Evolutionary conservation across 345 rosid genomes (phyloP), one percentile per base, ranked within the genome.

Genomic region (Gossypium sturtianum): DNA sequence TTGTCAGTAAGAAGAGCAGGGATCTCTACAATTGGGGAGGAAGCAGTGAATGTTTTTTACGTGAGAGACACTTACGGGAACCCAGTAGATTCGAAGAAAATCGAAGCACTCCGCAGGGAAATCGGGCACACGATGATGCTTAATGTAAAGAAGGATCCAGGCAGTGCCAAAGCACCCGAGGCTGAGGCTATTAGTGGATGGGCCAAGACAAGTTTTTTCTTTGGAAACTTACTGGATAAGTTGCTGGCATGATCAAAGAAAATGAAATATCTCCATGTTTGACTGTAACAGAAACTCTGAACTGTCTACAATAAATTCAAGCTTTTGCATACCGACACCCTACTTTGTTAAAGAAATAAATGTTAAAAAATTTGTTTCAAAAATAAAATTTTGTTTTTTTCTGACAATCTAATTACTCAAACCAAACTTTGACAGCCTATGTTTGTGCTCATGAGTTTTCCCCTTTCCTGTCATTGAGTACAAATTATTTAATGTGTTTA

Each of bases 181-280:
- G 76, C 84, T 13, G 87, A 87, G 82, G 73, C 84, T 4, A 84
- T 78, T 51, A 81, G 79, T 47, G 93, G 90, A 20, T 86, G 93
- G 94, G 88, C 97, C 19, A 87, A 92, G 81, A 83, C 95, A 38
- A 89, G 89, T 78, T 94, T 90, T 89, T 91, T 89, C 89, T 94
- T 92, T 22, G 97, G 94, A 65, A 90, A 93, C 83, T 75, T 93
- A 84, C 78, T 93, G 3, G 95, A 93, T 75, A 90, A 84, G 85
- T 90, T 91, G 76, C 71, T 89, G 86, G 88, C 97, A 78, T 90
- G 88, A 54, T 13, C 9, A 56, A 65, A 47, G 9, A 15, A 25
- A 61, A 61, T 62, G 41, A 11, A 8, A 70, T 3, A 43, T 65
- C 48, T 79, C 25, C 27, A 66, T 34, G 53, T 60, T 60, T 70